These are phyloP conservation scores for Cucurbitaria berberidis DNA, from an alignment of 2,329 filamentous ascomycete genomes.

Conservation along the genomic window DNA sequence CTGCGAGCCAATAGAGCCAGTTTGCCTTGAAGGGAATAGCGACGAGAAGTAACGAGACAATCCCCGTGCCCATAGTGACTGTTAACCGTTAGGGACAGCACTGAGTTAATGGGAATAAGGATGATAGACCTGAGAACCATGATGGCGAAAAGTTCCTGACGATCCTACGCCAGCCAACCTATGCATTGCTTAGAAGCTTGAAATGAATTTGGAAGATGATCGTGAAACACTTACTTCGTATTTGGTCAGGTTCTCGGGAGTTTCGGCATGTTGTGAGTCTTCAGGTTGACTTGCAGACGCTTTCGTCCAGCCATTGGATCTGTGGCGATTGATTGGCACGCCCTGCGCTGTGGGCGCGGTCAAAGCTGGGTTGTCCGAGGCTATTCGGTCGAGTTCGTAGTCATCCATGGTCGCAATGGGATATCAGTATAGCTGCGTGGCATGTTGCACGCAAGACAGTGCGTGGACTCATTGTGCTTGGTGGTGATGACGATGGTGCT, in stretches of 20 bases:
- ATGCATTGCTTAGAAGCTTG: background rate
- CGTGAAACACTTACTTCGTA: conserved; percentile 28
- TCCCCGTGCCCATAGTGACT: conserved; percentile 67
- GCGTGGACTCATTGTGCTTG: background rate
- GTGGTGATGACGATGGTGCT: conserved; percentile 1
- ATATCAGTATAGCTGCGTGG: background rate
- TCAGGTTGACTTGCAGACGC: conserved; percentile 4
- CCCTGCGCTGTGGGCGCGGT: conserved; percentile 28
- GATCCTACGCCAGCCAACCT: conserved; percentile 45
- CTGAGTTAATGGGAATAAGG: background rate
- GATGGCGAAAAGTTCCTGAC: conserved; percentile 48
- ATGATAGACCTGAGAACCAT: conserved; percentile 34
- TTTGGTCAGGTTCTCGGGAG: conserved; percentile 24
- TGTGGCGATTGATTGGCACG: conserved; percentile 18
- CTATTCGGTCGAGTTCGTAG: conserved; percentile 33
- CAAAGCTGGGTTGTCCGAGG: conserved; percentile 37
- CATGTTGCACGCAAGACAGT: background rate
- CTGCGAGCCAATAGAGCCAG: conserved; percentile 66
- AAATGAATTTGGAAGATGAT: background rate
- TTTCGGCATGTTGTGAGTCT: background rate
- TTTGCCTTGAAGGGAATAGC: conserved; percentile 65
- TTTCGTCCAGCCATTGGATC: conserved; percentile 15
- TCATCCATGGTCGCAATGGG: conserved; percentile 32
- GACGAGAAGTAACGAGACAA: conserved; percentile 68
- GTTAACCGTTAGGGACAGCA: no score